A percentile compares a stretch with the other conserved stretches of the same genome.
phyloP scores from a whole-genome alignment of 371 early-diverging fungal species.

The Chytridiales sp. region DNA sequence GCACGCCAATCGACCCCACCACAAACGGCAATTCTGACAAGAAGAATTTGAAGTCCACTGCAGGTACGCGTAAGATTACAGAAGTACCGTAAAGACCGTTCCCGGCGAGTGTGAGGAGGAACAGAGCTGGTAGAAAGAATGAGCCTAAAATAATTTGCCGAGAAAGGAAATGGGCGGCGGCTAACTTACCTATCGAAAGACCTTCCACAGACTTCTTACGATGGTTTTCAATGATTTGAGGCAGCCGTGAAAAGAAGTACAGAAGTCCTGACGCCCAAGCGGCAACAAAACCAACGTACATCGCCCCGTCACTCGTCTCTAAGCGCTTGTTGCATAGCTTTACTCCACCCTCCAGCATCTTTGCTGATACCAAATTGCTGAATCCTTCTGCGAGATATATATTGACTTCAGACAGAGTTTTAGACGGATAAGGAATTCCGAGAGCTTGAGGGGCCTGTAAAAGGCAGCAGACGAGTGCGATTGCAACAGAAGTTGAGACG shows the following conservation, averaged over 20 bases:
- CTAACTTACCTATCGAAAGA: constrained; percentile 26
- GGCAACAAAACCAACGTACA: constrained; percentile 26
- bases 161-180: not conserved
- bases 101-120: constrained; percentile 42
- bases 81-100: constrained; percentile 40
- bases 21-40: constrained; percentile 41
- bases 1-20: constrained; percentile 41
- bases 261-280: constrained; percentile 44
- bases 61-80: constrained; percentile 34
- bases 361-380: too few species aligned
- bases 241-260: constrained; percentile 42
- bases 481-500: too few species aligned
- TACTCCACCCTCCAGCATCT: too few species aligned
- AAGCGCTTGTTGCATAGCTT: constrained; percentile 22
- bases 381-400: too few species aligned
- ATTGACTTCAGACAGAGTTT: too few species aligned
- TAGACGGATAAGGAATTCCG: too few species aligned
- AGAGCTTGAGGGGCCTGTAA: too few species aligned
- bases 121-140: constrained; percentile 21
- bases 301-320: constrained; percentile 2
- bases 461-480: too few species aligned
- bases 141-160: not conserved
- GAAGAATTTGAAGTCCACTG: constrained; percentile 34
- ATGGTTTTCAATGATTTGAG: constrained; percentile 43
- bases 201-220: constrained; percentile 38